phyloP scores from a whole-genome alignment of 768 basidiomycete genomes.

The Butyriboletus loyo region DNA sequence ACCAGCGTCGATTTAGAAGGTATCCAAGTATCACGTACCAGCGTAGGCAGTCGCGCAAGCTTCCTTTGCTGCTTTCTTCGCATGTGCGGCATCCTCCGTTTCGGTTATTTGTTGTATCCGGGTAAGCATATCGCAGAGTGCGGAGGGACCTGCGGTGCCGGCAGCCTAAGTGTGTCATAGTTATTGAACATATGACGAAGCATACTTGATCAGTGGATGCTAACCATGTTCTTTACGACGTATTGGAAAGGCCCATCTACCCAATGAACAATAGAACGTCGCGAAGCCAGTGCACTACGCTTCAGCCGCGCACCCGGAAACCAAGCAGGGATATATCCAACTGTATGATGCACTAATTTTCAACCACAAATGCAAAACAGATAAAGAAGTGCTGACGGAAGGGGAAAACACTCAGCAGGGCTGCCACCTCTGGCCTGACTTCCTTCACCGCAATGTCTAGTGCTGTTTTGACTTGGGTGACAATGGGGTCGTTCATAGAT shows the following conservation, averaged over 20 bases:
- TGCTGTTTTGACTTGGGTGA: constrained; percentile 9
- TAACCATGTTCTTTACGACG: constrained; percentile 9
- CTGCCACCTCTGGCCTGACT: constrained; percentile 9
- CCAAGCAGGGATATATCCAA: constrained; percentile 7
- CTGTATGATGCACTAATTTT: neutral
- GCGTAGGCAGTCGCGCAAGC: constrained; percentile 8
- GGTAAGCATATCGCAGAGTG: constrained; percentile 10
- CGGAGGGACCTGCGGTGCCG: constrained; percentile 9
- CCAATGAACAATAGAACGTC: neutral
- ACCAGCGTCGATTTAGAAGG: neutral
- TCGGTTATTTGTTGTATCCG: neutral
- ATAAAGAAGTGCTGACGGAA: constrained; percentile 1
- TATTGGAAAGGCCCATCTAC: constrained; percentile 12
- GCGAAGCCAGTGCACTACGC: constrained; percentile 1
- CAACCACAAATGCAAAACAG: neutral
- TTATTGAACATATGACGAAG: neutral
- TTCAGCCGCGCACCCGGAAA: constrained; percentile 10
- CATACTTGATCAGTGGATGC: neutral
- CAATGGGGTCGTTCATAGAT: constrained; percentile 7
- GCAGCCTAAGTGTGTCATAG: constrained; percentile 1
- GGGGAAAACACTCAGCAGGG: constrained; percentile 2
- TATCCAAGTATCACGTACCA: neutral
- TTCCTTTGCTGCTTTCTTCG: constrained; percentile 4
- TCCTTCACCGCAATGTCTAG: constrained; percentile 2
- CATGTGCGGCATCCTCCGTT: neutral